A percentile compares a stretch with the other conserved stretches of the same genome.
Evolutionary conservation across 2,329 filamentous ascomycete genomes (phyloP).

Genomic region (Chaetomiaceae sp.): DNA sequence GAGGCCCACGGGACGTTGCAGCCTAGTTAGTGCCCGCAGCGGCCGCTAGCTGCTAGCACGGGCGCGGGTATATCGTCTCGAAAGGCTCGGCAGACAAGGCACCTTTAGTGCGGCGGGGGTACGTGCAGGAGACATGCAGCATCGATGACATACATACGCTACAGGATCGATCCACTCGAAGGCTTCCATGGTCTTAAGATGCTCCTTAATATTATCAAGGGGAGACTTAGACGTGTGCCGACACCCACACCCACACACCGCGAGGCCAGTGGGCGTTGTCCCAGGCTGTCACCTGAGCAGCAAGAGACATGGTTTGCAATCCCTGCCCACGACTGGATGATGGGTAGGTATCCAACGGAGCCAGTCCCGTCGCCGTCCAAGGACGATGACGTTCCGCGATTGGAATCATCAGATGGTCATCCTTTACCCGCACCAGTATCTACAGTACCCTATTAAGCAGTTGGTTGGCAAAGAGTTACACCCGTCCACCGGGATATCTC

Average conservation of each 20-base stretch:
- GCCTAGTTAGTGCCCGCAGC: background rate
- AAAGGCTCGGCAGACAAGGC: slow-evolving; percentile 9
- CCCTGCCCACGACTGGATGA: slow-evolving; percentile 19
- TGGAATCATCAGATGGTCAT: slow-evolving; percentile 16
- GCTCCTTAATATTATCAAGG: slow-evolving; percentile 18
- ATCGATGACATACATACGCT: slow-evolving; percentile 17
- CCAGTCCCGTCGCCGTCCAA: slow-evolving; percentile 21
- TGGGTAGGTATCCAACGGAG: slow-evolving; percentile 16
- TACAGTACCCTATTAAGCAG: slow-evolving; percentile 6
- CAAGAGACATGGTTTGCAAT: slow-evolving; percentile 15
- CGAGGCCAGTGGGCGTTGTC: slow-evolving; percentile 13
- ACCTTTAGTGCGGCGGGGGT: slow-evolving; percentile 2
- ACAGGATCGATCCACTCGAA: slow-evolving; percentile 9
- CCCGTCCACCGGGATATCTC: too few species aligned
- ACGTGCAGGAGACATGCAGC: slow-evolving; percentile 17
- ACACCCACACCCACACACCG: background rate
- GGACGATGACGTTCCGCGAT: slow-evolving; percentile 22
- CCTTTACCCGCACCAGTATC: slow-evolving; percentile 22
- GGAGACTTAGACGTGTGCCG: too few species aligned
- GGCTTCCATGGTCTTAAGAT: slow-evolving; percentile 20
- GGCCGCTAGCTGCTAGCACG: slow-evolving; percentile 5
- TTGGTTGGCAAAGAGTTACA: slow-evolving; percentile 1
- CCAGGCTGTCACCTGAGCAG: slow-evolving; percentile 24
- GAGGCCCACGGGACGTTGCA: background rate
- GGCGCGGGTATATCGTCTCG: slow-evolving; percentile 10